A percentile compares a stretch with the other conserved stretches of the same genome.
These are phyloP conservation scores for Butyriboletus appendiculatus DNA, from an alignment of 1,284 basidiomycete species.

Conservation along the genomic window DNA sequence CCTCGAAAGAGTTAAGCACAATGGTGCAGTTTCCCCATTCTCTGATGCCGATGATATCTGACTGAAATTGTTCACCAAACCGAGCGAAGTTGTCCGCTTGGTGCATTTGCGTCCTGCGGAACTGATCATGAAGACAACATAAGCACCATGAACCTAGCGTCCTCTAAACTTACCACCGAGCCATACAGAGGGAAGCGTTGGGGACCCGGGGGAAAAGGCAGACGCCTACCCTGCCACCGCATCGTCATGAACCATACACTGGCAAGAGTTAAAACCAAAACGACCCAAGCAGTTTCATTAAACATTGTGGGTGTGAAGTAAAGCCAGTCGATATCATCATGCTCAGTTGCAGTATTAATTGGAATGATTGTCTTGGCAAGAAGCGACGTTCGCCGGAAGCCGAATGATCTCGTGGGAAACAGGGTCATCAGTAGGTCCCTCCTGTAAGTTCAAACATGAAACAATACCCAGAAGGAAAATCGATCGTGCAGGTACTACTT, in stretches of 20 bases:
- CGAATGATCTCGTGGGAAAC: not conserved
- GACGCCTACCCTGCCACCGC: not conserved
- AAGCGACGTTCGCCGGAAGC: not conserved
- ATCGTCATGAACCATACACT: not conserved
- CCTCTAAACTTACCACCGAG: not conserved
- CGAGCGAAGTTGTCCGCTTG: constrained; percentile 9
- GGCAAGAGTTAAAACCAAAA: not conserved
- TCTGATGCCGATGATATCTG: constrained; percentile 7
- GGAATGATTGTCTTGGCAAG: not conserved
- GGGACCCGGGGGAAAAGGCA: constrained; percentile 10
- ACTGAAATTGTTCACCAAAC: constrained; percentile 6
- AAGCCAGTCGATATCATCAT: not conserved
- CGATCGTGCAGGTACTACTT: too few species aligned
- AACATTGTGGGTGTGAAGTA: not conserved
- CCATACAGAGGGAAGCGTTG: constrained; percentile 5
- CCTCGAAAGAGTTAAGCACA: constrained; percentile 10
- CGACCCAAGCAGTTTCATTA: not conserved
- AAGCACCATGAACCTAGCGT: not conserved
- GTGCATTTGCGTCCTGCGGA: constrained; percentile 5
- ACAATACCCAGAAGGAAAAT: too few species aligned
- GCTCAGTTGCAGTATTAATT: not conserved
- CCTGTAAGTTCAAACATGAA: too few species aligned
- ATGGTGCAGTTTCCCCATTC: constrained; percentile 8
- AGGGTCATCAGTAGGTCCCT: too few species aligned
- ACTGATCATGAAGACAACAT: not conserved